Conservation (phyloP, 352 stramenopile genomes). For the Phytophthora megakarya region DNA sequence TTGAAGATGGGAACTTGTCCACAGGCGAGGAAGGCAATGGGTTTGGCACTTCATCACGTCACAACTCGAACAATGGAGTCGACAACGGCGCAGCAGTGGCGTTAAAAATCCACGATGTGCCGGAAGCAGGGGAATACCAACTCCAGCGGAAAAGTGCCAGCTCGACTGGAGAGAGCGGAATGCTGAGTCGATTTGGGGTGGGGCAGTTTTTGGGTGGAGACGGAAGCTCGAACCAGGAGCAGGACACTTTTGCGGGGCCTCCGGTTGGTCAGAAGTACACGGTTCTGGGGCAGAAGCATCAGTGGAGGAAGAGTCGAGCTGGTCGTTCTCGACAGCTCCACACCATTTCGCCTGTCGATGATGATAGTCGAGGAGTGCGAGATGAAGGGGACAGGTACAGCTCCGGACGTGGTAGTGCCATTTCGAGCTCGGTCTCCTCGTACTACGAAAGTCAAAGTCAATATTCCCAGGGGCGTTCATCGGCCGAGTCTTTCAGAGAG, state of each 20-base stretch:
- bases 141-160: slow-evolving; percentile 38
- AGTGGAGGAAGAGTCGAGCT: slow-evolving; percentile 56
- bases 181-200: slow-evolving; percentile 29
- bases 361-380: slow-evolving; percentile 25
- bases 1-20: slow-evolving; percentile 30
- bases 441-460: slow-evolving; percentile 24
- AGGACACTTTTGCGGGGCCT: slow-evolving; percentile 13
- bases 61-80: slow-evolving; percentile 20
- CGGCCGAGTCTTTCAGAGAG: slow-evolving; percentile 17
- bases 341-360: slow-evolving; percentile 51
- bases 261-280: slow-evolving; percentile 43
- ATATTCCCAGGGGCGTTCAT: slow-evolving; percentile 9
- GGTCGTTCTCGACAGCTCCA: slow-evolving; percentile 38
- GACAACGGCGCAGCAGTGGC: slow-evolving; percentile 26
- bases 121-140: slow-evolving; percentile 28
- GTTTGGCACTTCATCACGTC: slow-evolving; percentile 22
- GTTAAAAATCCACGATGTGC: slow-evolving; percentile 36
- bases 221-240: slow-evolving; percentile 47
- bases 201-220: slow-evolving; percentile 32
- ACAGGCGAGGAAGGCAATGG: slow-evolving; percentile 33
- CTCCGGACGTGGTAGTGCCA: slow-evolving; percentile 20
- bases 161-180: not conserved
- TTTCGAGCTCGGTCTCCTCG: slow-evolving; percentile 17
- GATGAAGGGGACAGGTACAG: slow-evolving; percentile 16
- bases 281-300: slow-evolving; percentile 66